Base-by-base conservation (phyloP, 1,284 basidiomycete genomes). In the Malassezia dermatis region DNA sequence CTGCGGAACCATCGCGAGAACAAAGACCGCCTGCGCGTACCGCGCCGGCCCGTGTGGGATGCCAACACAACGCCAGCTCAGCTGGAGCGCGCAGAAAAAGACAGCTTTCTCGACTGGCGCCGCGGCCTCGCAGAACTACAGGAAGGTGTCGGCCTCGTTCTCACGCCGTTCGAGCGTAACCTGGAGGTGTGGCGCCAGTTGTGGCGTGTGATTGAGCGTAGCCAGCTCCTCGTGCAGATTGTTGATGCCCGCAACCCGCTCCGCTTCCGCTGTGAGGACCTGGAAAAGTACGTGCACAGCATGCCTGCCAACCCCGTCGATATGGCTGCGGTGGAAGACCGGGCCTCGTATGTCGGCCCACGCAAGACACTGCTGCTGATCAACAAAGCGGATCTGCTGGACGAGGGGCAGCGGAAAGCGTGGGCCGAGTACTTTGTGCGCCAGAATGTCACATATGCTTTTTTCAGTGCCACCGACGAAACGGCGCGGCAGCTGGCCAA, bases 361-460 rank as follows among this genome's bases (percentile, higher is more conserved):
- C 76, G 91, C 66, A 82, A 79, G 70, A 87, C 81, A 66, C 76
- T 98, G 65, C 76, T 99, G 37, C 80, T 98, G 51, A 88, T 98
- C 75, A 99, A 99, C 77, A 98, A 99, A 77, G 83, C 93, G 3
- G 94, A 99, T 78, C 77, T 99, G 47, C 77, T 99, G 60, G 94
- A 89, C 13, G 79, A 81, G 7, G 81, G 84, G 55, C 94, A 98
- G 78, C 82, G 93, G 85, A 54, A 49, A 26, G 50, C 49, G 52
- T 99, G 94, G 94, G 93, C 93, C 26, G 84, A 91, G 66, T 89
- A 94, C 76, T 95, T 98, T 69, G 89, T 95, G 58, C 71, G 79
- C 17, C 80, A 88, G 65, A 81, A 82, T 7, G 81, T 96, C 45
- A 80, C 80, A 57, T 96, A 89, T 68, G 90, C 89, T 0, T 99